Evolutionary conservation across 176 grass and related monocot genomes (phyloP), one percentile per base, ranked within the genome.

Genomic region (Triticum urartu): DNA sequence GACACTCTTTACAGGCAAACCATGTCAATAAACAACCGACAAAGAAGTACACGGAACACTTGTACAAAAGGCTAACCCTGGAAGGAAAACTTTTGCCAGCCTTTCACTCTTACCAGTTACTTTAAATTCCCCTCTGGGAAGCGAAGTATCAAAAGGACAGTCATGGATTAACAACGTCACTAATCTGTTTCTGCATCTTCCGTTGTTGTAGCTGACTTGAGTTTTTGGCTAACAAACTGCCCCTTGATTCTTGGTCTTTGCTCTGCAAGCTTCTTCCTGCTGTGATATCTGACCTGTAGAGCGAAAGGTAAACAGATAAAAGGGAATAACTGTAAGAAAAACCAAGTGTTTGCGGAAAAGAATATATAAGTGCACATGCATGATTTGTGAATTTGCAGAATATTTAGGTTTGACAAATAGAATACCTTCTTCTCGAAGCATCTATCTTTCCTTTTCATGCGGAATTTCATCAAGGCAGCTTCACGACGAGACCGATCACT

Each of bases 341-440:
- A 58, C 22, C 45, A 59, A 76, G 4, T 43, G 48, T 52, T 54
- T 15, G 5, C 1, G 1, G 0, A 54, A 54, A 54, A 18, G 15
- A 54, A 54, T 18, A 18, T 54, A 54, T 18, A 14, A 84, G 14
- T 64, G 18, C 7, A 13, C 20, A 7, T 10, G 36, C 5, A 4
- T 2, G 6, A 86, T 28, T 30, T 64, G 77, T 6, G 0, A 5
- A 86, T 28, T 30, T 54, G 62, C 4, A 0, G 40, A 36, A 10
- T 75, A 75, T 11, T 42, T 36, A 24, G 35, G 24, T 73, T 56
- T 63, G 24, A 64, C 17, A 65, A 69, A 71, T 18, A 42, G 25
- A 82, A 74, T 90, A 97, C 94, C 97, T 97, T 99, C 82, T 97
- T 97, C 69, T 99, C 97, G 3, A 99, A 99, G 83, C 92, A 99